Evolutionary conservation across 2,329 filamentous ascomycete species (phyloP), one percentile per base, ranked within the genome.

Genomic region (Knoxdaviesia capensis): DNA sequence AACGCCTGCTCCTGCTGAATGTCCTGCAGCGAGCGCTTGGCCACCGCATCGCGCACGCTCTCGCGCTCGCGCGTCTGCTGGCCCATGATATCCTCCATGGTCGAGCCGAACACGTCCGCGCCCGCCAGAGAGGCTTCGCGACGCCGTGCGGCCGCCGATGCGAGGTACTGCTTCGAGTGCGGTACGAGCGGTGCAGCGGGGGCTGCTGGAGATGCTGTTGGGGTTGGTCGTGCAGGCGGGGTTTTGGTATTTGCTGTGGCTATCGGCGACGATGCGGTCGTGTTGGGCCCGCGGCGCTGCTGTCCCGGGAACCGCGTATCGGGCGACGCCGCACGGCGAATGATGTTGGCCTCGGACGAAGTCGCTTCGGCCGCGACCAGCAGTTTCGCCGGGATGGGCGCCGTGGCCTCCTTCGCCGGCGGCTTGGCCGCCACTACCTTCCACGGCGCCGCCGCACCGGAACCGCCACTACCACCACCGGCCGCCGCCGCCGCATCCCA

Each of bases 1-100:
- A 98, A 98, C 41, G 85, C 85, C 54, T 98, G 90, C 59, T 98
- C 90, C 49, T 90, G 77, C 56, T 98, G 90, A 45, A 98, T 98
- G 48, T 96, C 90, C 53, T 92, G 78, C 31, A 98, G 62, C 48
- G 83, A 90, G 43, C 88, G 73, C 60, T 93, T 94, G 2, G 86
- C 83, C 7, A 77, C 77, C 1, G 86, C 84, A 54, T 94, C 87
- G 42, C 75, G 79, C 46, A 92, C 77, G 11, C 74, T 71, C 44
- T 85, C 75, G 53, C 92, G 90, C 55, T 94, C 87, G 6, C 74
- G 74, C 20, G 80, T 75, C 59, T 98, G 86, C 53, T 93, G 77
- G 6, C 77, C 77, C 9, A 96, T 80, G 44, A 98, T 98, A 49
- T 94, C 85, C 10, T 77, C 74, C 62, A 98, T 79, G 33, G 80